Percentiles rank a stretch among this genome's conserved stretches.
These are phyloP conservation scores for Pulveroboletus frians DNA, from an alignment of 768 basidiomycete species.

Conservation along the genomic window DNA sequence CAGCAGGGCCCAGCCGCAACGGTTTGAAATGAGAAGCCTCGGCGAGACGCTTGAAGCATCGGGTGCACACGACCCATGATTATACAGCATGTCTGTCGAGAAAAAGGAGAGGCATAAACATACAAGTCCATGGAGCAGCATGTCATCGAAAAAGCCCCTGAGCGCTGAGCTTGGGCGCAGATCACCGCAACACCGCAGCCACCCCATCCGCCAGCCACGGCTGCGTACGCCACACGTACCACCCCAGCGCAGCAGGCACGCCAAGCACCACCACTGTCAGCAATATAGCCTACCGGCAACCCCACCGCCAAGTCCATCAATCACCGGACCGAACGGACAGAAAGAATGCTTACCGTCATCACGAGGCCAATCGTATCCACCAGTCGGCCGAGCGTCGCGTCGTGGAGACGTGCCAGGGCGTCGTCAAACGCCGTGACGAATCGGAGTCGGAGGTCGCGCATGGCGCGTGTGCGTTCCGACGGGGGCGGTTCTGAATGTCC, in stretches of 20 bases:
- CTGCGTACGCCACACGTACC: conserved; percentile 12
- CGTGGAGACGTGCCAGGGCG: conserved; percentile 8
- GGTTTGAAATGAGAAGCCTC: no score
- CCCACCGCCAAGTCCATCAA: no score
- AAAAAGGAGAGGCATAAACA: not conserved
- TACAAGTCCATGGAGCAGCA: no score
- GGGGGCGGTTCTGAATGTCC: conserved; percentile 24
- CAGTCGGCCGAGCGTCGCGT: conserved; percentile 25
- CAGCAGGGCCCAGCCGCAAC: no score
- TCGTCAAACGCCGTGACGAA: conserved; percentile 22
- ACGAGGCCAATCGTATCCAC: conserved; percentile 19
- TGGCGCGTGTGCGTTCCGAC: conserved; percentile 16
- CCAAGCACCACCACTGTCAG: conserved; percentile 15
- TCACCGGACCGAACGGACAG: no score
- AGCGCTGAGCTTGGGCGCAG: no score
- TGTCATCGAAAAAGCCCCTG: no score
- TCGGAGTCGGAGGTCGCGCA: conserved; percentile 21
- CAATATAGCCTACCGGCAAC: conserved; percentile 14
- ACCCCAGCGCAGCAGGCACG: conserved; percentile 16
- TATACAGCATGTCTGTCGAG: no score
- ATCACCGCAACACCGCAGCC: conserved; percentile 3
- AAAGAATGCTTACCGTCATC: conserved; percentile 1
- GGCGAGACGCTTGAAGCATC: no score
- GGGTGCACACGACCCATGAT: no score
- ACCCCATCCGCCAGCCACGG: conserved; percentile 12